A percentile compares a stretch with the other conserved stretches of the same genome.
Evolutionary conservation across 1,284 basidiomycete genomes (phyloP).

Genomic region (Papiliotrema nemorosa): DNA sequence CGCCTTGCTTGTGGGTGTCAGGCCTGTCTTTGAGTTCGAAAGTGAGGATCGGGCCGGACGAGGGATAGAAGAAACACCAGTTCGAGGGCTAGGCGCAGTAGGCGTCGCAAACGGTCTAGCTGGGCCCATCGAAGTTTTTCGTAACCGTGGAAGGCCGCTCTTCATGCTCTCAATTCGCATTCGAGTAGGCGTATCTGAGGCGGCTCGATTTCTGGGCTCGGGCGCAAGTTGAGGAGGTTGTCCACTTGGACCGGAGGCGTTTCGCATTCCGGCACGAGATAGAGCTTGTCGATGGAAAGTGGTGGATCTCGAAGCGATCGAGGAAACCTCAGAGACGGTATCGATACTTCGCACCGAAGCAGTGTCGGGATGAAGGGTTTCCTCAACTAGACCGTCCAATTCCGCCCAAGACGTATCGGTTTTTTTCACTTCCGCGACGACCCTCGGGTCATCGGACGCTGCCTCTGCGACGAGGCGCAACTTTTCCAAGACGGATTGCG

Average conservation of each 20-base stretch:
- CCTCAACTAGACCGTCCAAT: conserved; percentile 16
- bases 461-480: conserved; percentile 7
- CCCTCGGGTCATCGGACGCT: conserved; percentile 17
- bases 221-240: neutral
- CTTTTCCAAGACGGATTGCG: neutral
- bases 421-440: conserved; percentile 18
- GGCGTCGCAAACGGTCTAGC: neutral
- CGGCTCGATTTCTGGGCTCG: conserved; percentile 11
- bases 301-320: neutral
- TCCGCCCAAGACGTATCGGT: conserved; percentile 19
- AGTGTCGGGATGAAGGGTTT: conserved; percentile 6
- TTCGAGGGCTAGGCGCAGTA: neutral
- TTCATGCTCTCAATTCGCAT: conserved; percentile 4
- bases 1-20: neutral
- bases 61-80: conserved; percentile 9
- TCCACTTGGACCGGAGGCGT: conserved; percentile 9
- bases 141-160: conserved; percentile 2
- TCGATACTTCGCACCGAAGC: neutral
- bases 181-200: conserved; percentile 18
- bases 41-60: conserved; percentile 6
- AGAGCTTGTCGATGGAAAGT: neutral
- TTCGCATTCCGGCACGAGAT: neutral
- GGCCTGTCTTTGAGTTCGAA: neutral
- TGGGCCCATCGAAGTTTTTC: neutral
- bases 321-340: conserved; percentile 4